phyloP scores from a whole-genome alignment of 1,284 basidiomycete genomes.

The Malassezia slooffiae region DNA sequence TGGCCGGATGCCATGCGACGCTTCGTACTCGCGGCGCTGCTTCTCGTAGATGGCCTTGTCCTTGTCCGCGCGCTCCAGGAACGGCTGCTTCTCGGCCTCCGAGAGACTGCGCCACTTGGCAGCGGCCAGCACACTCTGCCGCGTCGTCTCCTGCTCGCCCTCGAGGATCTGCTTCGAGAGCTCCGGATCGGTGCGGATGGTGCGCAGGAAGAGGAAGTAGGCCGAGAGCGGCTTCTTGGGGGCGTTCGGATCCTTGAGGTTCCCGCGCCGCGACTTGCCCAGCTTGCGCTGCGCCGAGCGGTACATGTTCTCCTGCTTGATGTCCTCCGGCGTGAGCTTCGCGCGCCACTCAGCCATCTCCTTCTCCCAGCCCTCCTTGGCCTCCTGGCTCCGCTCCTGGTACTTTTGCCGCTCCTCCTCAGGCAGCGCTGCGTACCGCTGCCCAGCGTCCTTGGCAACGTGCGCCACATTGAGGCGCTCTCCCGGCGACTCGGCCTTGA shows the following conservation, averaged over 20 bases:
- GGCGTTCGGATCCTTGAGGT: slow-evolving; percentile 91
- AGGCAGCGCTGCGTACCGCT: slow-evolving; percentile 70
- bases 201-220: slow-evolving; percentile 85
- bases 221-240: slow-evolving; percentile 90
- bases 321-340: slow-evolving; percentile 82
- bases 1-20: neutral
- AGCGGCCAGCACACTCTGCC: slow-evolving; percentile 84
- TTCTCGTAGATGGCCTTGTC: slow-evolving; percentile 41
- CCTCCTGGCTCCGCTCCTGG: slow-evolving; percentile 57
- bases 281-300: slow-evolving; percentile 83
- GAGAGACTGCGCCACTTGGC: slow-evolving; percentile 82
- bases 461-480: slow-evolving; percentile 84
- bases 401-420: slow-evolving; percentile 58
- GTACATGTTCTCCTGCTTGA: slow-evolving; percentile 82
- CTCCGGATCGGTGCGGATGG: slow-evolving; percentile 35
- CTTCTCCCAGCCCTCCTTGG: slow-evolving; percentile 68
- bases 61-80: slow-evolving; percentile 32
- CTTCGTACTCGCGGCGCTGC: slow-evolving; percentile 34
- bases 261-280: slow-evolving; percentile 81
- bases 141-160: slow-evolving; percentile 85
- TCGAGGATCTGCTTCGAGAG: slow-evolving; percentile 62
- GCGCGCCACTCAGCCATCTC: slow-evolving; percentile 76
- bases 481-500: slow-evolving; percentile 52
- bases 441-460: slow-evolving; percentile 85
- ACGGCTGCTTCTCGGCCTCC: slow-evolving; percentile 63